Percentiles rank a stretch among this genome's conserved stretches.
Evolutionary conservation across 208 protist species (phyloP).

Genomic region (Novymonas esmeraldas): DNA sequence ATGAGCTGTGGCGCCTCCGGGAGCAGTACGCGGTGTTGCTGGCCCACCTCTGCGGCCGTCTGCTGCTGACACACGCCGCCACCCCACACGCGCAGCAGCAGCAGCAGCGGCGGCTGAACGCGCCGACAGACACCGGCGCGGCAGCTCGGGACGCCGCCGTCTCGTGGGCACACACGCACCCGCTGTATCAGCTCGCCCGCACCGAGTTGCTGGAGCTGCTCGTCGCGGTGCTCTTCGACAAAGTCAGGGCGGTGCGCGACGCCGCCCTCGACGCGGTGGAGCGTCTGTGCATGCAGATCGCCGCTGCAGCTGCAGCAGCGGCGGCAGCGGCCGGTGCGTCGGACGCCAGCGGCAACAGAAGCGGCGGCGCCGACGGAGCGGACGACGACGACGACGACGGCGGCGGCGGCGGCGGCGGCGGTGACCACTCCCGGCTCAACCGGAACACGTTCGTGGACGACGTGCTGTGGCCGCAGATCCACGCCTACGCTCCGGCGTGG

Average conservation of each 20-base stretch:
- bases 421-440: no score
- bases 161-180: conserved; percentile 34
- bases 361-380: neutral
- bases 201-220: conserved; percentile 71
- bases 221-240: conserved; percentile 80
- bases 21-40: conserved; percentile 67
- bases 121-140: no score
- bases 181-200: conserved; percentile 61
- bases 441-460: conserved; percentile 61
- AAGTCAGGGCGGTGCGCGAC: conserved; percentile 76
- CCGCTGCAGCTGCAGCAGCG: neutral
- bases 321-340: neutral
- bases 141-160: neutral
- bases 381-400: neutral
- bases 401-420: neutral
- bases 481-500: conserved; percentile 47
- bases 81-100: no score
- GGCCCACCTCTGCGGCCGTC: conserved; percentile 56
- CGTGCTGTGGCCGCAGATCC: conserved; percentile 80
- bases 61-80: conserved; percentile 38
- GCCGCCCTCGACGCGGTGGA: conserved; percentile 56
- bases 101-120: no score
- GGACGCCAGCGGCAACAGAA: no score
- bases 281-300: conserved; percentile 41
- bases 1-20: conserved; percentile 82